These are phyloP conservation scores for Pseudogymnoascus sp. DNA, from an alignment of 2,329 filamentous ascomycete species.

Conservation along the genomic window DNA sequence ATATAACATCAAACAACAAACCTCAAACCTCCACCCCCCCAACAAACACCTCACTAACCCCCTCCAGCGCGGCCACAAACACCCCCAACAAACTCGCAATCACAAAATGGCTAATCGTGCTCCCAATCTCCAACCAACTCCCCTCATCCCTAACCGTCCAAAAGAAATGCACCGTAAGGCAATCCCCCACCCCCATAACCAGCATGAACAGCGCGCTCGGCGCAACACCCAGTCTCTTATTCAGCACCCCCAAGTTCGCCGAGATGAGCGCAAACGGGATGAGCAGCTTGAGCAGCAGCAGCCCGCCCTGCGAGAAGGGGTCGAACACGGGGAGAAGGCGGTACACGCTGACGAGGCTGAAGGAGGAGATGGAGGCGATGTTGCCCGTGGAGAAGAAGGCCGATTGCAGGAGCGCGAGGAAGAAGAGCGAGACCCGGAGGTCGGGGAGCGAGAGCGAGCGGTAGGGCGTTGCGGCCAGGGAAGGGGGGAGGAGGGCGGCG, in stretches of 20 bases:
- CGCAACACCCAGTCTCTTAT: slow-evolving; percentile 71
- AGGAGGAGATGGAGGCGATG: slow-evolving; percentile 85
- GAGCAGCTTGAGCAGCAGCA: slow-evolving; percentile 82
- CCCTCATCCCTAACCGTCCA: slow-evolving; percentile 96
- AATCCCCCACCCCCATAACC: slow-evolving; percentile 83
- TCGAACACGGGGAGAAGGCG: slow-evolving; percentile 87
- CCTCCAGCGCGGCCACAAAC: slow-evolving; percentile 83
- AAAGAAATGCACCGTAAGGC: slow-evolving; percentile 93
- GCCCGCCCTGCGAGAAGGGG: slow-evolving; percentile 80
- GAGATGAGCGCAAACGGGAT: slow-evolving; percentile 90
- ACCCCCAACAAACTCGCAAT: slow-evolving; percentile 85
- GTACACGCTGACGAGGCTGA: slow-evolving; percentile 83
- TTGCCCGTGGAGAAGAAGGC: slow-evolving; percentile 97
- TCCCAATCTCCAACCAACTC: slow-evolving; percentile 95
- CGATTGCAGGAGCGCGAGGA: slow-evolving; percentile 88
- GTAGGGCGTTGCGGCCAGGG: slow-evolving; percentile 23
- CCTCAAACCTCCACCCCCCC: slow-evolving; percentile 63
- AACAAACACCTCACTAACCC: slow-evolving; percentile 75
- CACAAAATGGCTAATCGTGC: slow-evolving; percentile 89
- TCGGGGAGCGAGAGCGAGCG: slow-evolving; percentile 74
- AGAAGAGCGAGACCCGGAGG: slow-evolving; percentile 82
- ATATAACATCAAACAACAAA: slow-evolving; percentile 26
- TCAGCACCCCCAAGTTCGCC: slow-evolving; percentile 88
- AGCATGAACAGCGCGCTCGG: slow-evolving; percentile 89
- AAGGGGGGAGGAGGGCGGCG: slow-evolving; percentile 15